Percentiles rank a stretch among this genome's conserved stretches.
Evolutionary conservation across 306 rosid species (phyloP).

Genomic region (Inga leiocalycina): DNA sequence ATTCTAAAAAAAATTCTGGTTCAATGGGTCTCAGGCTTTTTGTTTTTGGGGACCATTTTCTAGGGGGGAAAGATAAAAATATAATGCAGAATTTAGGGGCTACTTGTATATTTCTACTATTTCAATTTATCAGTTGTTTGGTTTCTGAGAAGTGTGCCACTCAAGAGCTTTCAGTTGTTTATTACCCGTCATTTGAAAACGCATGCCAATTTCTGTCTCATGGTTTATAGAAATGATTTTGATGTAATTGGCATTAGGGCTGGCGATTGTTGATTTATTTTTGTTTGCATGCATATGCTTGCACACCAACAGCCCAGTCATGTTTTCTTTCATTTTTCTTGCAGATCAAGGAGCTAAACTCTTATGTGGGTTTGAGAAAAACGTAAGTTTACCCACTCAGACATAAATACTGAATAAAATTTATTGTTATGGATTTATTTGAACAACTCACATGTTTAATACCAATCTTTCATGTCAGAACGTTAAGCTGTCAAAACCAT

Average conservation of each 20-base stretch:
- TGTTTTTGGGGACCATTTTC: background rate
- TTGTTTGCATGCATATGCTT: conserved; percentile 17
- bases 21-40: background rate
- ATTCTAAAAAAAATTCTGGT: background rate
- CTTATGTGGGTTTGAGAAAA: conserved; percentile 92
- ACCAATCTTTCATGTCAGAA: conserved; percentile 3
- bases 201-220: conserved; percentile 18
- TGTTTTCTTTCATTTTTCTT: conserved; percentile 42
- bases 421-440: conserved; percentile 16
- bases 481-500: background rate
- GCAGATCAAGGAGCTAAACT: conserved; percentile 99
- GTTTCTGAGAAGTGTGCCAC: background rate
- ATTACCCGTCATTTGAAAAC: background rate
- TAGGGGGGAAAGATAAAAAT: background rate
- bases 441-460: conserved; percentile 6
- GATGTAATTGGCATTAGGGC: conserved; percentile 3
- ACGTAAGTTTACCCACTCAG: conserved; percentile 58
- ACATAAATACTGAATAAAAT: background rate
- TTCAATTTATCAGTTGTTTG: background rate
- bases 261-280: background rate
- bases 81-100: background rate
- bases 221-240: conserved; percentile 27
- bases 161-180: background rate
- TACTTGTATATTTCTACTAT: background rate
- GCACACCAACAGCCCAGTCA: conserved; percentile 11